A percentile compares a stretch with the other conserved stretches of the same genome.
phyloP scores from a whole-genome alignment of 345 rosid species.

The Salix viminalis region DNA sequence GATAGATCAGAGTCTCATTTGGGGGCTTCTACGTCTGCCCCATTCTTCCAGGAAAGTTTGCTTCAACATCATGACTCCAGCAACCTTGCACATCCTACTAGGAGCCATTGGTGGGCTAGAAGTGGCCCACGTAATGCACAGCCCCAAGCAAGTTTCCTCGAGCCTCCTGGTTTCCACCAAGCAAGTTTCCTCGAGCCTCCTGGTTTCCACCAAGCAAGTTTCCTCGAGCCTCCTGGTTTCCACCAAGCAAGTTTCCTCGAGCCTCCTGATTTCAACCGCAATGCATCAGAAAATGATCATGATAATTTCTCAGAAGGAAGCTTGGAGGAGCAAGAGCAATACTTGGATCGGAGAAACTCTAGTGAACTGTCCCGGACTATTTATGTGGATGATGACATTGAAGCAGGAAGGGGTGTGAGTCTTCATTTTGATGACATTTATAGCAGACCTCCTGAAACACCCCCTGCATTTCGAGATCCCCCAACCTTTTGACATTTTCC shows the following conservation, averaged over 20 bases:
- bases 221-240: slow-evolving; percentile 77
- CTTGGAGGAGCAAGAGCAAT: slow-evolving; percentile 43
- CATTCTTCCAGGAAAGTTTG: slow-evolving; percentile 62
- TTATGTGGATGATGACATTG: slow-evolving; percentile 48
- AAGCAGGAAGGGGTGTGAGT: slow-evolving; percentile 43
- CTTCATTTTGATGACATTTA: slow-evolving; percentile 85
- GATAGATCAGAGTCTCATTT: slow-evolving; percentile 47
- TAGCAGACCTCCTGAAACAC: slow-evolving; percentile 59
- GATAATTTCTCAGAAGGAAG: slow-evolving; percentile 46
- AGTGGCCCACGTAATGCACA: slow-evolving; percentile 22
- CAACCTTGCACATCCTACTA: slow-evolving; percentile 27
- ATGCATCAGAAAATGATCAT: slow-evolving; percentile 9
- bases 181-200: slow-evolving; percentile 69
- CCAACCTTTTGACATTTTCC: slow-evolving; percentile 19
- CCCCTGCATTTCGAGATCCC: slow-evolving; percentile 21
- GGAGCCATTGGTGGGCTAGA: slow-evolving; percentile 88
- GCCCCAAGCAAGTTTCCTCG: slow-evolving; percentile 40
- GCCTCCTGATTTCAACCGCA: slow-evolving; percentile 63
- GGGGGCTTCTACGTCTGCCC: slow-evolving; percentile 68
- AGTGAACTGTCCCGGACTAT: slow-evolving; percentile 36
- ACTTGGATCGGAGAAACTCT: slow-evolving; percentile 37
- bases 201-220: slow-evolving; percentile 39
- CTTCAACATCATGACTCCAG: slow-evolving; percentile 50
- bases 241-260: slow-evolving; percentile 48
- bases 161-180: slow-evolving; percentile 29